A percentile compares a stretch with the other conserved stretches of the same genome.
phyloP scores from a whole-genome alignment of 176 grass and related monocot genomes.

The Neostapfia colusana region DNA sequence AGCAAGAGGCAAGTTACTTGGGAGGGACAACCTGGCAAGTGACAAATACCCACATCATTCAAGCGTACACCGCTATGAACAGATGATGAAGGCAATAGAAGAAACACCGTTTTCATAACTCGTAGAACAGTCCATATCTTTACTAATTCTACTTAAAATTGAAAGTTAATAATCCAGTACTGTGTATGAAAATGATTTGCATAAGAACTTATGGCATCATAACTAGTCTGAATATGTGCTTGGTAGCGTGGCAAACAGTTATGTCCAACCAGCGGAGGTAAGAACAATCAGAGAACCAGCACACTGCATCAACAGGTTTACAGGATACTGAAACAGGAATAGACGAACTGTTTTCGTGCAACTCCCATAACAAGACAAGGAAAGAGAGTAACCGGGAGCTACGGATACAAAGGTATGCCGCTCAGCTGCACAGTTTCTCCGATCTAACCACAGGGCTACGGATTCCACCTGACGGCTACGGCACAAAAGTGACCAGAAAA shows the following conservation, averaged over 20 bases:
- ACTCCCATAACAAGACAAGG: background rate
- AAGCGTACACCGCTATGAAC: slow-evolving; percentile 5
- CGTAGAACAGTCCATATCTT: background rate
- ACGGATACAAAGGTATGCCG: background rate
- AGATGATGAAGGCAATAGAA: background rate
- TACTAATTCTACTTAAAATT: slow-evolving; percentile 4
- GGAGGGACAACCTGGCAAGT: slow-evolving; percentile 53
- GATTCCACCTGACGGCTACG: background rate
- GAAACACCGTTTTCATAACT: background rate
- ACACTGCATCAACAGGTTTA: background rate
- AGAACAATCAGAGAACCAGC: background rate
- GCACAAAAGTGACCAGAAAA: background rate
- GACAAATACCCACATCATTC: slow-evolving; percentile 36
- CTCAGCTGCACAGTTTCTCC: background rate
- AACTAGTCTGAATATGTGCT: background rate
- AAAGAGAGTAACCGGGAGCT: background rate
- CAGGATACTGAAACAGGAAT: too few relatives aligned
- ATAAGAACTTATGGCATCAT: background rate
- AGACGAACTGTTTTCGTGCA: background rate
- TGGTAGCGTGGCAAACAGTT: background rate
- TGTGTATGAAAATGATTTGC: background rate
- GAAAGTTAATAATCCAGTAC: background rate
- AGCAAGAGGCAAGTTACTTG: slow-evolving; percentile 36
- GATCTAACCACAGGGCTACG: background rate
- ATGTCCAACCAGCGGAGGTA: too few relatives aligned